Conservation (phyloP, 441 rosid genomes). For the Gossypium aridum region DNA sequence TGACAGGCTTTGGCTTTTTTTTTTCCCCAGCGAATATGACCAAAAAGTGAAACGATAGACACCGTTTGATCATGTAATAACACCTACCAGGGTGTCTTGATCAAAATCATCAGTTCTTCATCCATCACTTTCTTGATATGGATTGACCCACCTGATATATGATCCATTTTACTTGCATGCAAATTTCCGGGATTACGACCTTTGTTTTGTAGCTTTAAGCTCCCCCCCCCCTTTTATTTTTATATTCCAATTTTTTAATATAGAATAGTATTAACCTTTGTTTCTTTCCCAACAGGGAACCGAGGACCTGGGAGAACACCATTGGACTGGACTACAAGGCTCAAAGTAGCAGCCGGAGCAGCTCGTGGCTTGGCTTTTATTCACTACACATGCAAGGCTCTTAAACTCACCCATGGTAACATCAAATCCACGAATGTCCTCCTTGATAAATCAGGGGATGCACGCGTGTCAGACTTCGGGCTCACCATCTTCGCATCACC, state of each 20-base stretch:
- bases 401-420: constrained; percentile 56
- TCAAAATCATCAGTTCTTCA: not conserved
- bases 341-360: constrained; percentile 50
- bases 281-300: constrained; percentile 33
- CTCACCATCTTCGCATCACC: constrained; percentile 34
- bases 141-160: not conserved
- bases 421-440: constrained; percentile 57
- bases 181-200: not conserved
- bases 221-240: no score
- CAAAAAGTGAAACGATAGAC: constrained; percentile 13
- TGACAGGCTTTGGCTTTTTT: not conserved
- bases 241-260: no score
- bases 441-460: constrained; percentile 39
- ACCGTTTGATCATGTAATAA: not conserved
- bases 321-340: constrained; percentile 60
- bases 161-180: not conserved
- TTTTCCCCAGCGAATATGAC: not conserved
- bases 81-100: not conserved
- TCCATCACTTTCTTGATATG: not conserved
- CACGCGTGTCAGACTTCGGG: constrained; percentile 48
- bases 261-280: not conserved
- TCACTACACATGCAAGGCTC: constrained; percentile 45
- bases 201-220: not conserved
- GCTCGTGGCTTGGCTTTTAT: constrained; percentile 61
- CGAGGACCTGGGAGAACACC: constrained; percentile 67